These are phyloP conservation scores for Malassezia obtusa DNA, from an alignment of 1,284 basidiomycete species.

Conservation along the genomic window DNA sequence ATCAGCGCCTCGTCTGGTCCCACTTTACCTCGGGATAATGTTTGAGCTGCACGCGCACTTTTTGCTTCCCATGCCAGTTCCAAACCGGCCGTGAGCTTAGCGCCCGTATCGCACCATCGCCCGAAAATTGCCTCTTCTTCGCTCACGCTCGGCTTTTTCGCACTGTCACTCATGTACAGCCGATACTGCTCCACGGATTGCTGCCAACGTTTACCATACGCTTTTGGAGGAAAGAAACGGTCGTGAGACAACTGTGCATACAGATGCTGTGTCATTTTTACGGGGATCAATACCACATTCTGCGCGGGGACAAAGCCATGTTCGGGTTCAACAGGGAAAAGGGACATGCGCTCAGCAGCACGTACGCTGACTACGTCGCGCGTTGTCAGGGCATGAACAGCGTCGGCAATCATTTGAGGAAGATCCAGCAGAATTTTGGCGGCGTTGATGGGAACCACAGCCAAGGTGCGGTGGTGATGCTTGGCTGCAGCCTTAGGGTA, in stretches of 20 bases:
- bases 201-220: slow-evolving; percentile 58
- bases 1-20: slow-evolving; percentile 19
- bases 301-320: background rate
- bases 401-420: background rate
- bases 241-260: slow-evolving; percentile 87
- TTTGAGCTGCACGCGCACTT: background rate
- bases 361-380: slow-evolving; percentile 47
- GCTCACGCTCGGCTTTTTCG: background rate
- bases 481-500: slow-evolving; percentile 52
- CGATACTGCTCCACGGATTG: slow-evolving; percentile 27
- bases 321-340: slow-evolving; percentile 53
- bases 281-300: slow-evolving; percentile 15
- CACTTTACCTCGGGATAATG: too few species aligned
- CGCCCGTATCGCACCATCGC: slow-evolving; percentile 34
- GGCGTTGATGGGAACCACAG: slow-evolving; percentile 67
- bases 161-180: background rate
- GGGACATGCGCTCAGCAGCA: slow-evolving; percentile 73
- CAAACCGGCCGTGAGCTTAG: slow-evolving; percentile 37
- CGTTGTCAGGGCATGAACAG: slow-evolving; percentile 18
- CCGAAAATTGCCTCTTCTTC: slow-evolving; percentile 19
- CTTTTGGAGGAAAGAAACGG: slow-evolving; percentile 78
- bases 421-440: slow-evolving; percentile 57
- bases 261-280: slow-evolving; percentile 31
- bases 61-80: slow-evolving; percentile 29
- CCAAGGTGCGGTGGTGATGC: slow-evolving; percentile 63